Base-by-base conservation (phyloP, 2,329 filamentous ascomycete species). In the Cordyceps farinosa region DNA sequence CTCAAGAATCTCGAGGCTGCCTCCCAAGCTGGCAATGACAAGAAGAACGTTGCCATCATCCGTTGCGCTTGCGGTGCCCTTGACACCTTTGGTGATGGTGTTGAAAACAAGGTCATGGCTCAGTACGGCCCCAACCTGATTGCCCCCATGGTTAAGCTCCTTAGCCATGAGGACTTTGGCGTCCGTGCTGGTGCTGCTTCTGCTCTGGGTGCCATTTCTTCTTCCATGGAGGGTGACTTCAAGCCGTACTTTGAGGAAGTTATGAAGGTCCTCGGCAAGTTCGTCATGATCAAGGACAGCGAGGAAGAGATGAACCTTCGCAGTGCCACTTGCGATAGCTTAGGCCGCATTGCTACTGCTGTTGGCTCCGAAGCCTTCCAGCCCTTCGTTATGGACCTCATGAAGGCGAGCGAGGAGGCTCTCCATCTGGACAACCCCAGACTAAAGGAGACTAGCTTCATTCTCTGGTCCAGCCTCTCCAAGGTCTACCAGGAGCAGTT, bases 381-480 rank as follows among this genome's bases (percentile, higher is more conserved):
- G 80, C 91, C 90, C 15, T 98, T 94, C 73, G 93, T 98, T 42
- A 83, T 90, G 72, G 91, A 92, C 48, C 83, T 98, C 64, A 97
- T 99, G 90, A 84, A 89, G 71, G 90, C 94, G 15, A 97, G 91
- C 68, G 93, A 97, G 77, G 93, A 97, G 77, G 93, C 90, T 62
- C 84, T 98, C 2, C 83, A 90, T 69, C 87, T 99, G 3, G 93
- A 92, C 70, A 93, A 97, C 78, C 90, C 93, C 48, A 87, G 93
- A 63, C 87, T 98, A 58, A 91, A 92, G 76, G 95, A 99, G 81
- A 97, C 92, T 66, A 97, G 92, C 74, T 99, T 97, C 79, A 96
- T 98, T 66, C 84, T 99, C 61, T 99, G 95, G 94, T 92, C 91
- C 68, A 92, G 91, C 47, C 87, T 99, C 73, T 90, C 94, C 66